Evolutionary conservation across 306 rosid species (phyloP).

Genomic region (Clitoria ternatea): DNA sequence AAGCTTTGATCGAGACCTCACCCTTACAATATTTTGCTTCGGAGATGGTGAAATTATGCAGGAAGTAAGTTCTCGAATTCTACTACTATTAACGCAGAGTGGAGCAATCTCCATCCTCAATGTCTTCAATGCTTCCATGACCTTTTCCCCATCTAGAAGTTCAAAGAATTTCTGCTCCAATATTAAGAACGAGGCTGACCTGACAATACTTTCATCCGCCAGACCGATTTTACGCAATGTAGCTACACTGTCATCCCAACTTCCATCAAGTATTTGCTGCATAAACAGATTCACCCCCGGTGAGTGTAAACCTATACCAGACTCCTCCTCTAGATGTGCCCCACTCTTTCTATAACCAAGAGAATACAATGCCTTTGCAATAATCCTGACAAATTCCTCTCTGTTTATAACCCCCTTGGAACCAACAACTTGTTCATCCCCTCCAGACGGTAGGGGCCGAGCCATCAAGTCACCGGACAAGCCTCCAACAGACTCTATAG

Average conservation of each 20-base stretch:
- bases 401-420: slow-evolving; percentile 80
- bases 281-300: slow-evolving; percentile 58
- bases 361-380: slow-evolving; percentile 86
- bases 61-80: slow-evolving; percentile 80
- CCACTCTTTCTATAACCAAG: slow-evolving; percentile 89
- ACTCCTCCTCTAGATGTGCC: slow-evolving; percentile 85
- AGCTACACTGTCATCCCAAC: slow-evolving; percentile 75
- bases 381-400: slow-evolving; percentile 92
- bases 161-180: slow-evolving; percentile 90
- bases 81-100: slow-evolving; percentile 45
- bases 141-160: slow-evolving; percentile 59
- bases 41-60: slow-evolving; percentile 61
- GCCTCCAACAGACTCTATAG: slow-evolving; percentile 57
- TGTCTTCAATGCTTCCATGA: slow-evolving; percentile 79
- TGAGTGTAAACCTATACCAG: slow-evolving; percentile 83
- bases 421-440: slow-evolving; percentile 86
- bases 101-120: slow-evolving; percentile 87
- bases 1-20: slow-evolving; percentile 66
- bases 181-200: slow-evolving; percentile 71
- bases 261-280: slow-evolving; percentile 80
- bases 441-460: slow-evolving; percentile 76
- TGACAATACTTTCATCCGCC: slow-evolving; percentile 51
- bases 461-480: slow-evolving; percentile 82
- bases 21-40: slow-evolving; percentile 35
- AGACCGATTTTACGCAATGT: slow-evolving; percentile 71